Evolutionary conservation across 495 filamentous ascomycete genomes (phyloP).

Genomic region (Cenococcum geophilum): DNA sequence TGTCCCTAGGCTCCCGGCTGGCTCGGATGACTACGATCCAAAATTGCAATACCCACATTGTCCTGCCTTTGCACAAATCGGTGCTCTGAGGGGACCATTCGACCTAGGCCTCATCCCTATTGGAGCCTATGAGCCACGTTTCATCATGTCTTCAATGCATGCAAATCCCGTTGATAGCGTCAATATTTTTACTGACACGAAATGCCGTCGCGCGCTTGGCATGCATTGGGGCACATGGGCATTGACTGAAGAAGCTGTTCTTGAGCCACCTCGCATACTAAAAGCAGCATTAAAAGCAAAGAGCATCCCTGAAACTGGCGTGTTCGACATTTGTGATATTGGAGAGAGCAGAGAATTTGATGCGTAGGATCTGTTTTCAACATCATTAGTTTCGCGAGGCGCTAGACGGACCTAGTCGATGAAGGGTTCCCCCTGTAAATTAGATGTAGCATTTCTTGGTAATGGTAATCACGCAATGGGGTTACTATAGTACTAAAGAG

Average conservation of each 20-base stretch:
- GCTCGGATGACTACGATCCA: constrained; percentile 64
- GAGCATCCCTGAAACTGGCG: constrained; percentile 61
- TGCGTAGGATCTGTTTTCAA: not conserved
- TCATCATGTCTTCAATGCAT: constrained; percentile 58
- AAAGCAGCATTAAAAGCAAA: constrained; percentile 66
- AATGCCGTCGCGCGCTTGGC: constrained; percentile 73
- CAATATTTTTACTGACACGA: constrained; percentile 83
- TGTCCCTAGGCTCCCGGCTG: constrained; percentile 60
- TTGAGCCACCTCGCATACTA: constrained; percentile 74
- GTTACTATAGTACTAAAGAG: no score
- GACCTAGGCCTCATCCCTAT: constrained; percentile 94
- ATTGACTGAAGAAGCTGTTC: constrained; percentile 75
- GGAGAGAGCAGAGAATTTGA: constrained; percentile 75
- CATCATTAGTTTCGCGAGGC: no score
- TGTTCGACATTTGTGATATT: constrained; percentile 85
- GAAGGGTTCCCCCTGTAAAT: no score
- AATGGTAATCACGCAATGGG: no score
- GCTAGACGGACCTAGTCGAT: no score
- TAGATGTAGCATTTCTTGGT: no score
- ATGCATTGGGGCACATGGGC: constrained; percentile 96
- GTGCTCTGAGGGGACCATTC: constrained; percentile 74
- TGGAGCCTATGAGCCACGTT: constrained; percentile 80
- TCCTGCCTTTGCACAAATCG: constrained; percentile 84
- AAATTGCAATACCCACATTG: constrained; percentile 68
- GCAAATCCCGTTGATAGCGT: constrained; percentile 84